A percentile compares a stretch with the other conserved stretches of the same genome.
Evolutionary conservation across 768 basidiomycete species (phyloP).

Genomic region (Naganishia kalamii): DNA sequence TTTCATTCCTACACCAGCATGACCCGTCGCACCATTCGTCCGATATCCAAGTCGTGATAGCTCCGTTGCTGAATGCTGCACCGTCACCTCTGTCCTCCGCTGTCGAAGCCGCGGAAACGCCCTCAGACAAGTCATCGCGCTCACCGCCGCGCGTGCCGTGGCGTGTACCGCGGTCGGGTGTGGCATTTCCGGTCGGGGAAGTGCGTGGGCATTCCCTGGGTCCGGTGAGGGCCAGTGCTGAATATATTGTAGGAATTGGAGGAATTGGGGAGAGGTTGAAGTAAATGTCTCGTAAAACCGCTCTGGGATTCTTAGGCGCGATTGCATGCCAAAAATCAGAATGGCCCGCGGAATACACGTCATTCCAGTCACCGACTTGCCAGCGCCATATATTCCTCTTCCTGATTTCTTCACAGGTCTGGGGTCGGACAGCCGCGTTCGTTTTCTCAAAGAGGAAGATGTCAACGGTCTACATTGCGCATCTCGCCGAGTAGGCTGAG

Average conservation of each 20-base stretch:
- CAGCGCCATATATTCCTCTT: no score
- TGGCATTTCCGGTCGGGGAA: neutral
- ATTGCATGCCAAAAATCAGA: neutral
- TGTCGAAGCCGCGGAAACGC: neutral
- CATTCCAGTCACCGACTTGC: no score
- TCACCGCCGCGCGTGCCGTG: neutral
- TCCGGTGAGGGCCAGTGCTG: no score
- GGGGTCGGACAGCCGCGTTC: no score
- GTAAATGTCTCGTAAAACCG: constrained; percentile 3
- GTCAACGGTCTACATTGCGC: no score
- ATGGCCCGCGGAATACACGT: no score
- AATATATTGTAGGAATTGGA: no score
- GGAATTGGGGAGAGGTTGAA: neutral
- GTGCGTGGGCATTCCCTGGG: no score
- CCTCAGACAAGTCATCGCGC: neutral
- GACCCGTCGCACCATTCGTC: neutral
- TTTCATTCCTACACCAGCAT: neutral
- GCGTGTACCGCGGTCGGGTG: neutral
- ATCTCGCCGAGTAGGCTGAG: no score
- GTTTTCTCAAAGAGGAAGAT: no score
- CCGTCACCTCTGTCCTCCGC: neutral
- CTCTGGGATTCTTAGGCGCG: neutral
- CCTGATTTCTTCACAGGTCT: no score
- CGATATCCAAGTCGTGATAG: neutral
- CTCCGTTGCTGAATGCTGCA: neutral